Conservation (phyloP, 2,329 filamentous ascomycete genomes). For the Zymoseptoria brevis region DNA sequence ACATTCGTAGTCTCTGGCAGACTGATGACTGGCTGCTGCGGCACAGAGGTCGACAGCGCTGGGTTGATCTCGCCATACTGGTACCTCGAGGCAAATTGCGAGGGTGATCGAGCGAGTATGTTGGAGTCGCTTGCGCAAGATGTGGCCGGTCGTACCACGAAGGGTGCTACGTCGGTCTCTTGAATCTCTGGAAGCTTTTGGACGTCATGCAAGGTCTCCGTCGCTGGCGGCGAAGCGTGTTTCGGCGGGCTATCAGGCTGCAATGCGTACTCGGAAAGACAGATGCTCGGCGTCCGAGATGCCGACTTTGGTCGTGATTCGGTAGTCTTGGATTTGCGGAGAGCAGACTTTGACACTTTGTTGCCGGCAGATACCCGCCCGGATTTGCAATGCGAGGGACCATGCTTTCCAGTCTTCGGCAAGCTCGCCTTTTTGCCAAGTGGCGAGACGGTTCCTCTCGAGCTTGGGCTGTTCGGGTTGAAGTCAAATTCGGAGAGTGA, state of each 20-base stretch:
- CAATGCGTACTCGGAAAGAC: constrained; percentile 15
- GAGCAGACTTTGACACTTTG: background rate
- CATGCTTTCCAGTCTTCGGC: background rate
- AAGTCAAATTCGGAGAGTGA: background rate
- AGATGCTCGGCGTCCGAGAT: constrained; percentile 10
- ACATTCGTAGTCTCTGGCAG: background rate
- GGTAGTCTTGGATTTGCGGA: background rate
- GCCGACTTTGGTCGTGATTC: background rate
- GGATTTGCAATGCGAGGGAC: background rate
- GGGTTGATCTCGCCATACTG: background rate
- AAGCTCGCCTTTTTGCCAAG: background rate
- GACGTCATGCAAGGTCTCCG: background rate
- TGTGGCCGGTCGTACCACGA: background rate
- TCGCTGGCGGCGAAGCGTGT: background rate
- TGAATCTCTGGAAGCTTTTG: background rate
- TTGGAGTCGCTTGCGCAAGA: background rate
- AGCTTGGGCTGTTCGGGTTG: background rate
- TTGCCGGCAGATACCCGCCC: background rate
- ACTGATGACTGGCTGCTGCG: background rate
- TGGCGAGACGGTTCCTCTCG: background rate
- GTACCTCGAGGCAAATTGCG: background rate
- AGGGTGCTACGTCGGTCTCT: background rate
- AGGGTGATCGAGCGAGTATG: background rate
- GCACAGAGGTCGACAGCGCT: background rate
- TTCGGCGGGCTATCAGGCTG: background rate